Conservation (phyloP, 148 eudicot genomes). For the Silene latifolia region DNA sequence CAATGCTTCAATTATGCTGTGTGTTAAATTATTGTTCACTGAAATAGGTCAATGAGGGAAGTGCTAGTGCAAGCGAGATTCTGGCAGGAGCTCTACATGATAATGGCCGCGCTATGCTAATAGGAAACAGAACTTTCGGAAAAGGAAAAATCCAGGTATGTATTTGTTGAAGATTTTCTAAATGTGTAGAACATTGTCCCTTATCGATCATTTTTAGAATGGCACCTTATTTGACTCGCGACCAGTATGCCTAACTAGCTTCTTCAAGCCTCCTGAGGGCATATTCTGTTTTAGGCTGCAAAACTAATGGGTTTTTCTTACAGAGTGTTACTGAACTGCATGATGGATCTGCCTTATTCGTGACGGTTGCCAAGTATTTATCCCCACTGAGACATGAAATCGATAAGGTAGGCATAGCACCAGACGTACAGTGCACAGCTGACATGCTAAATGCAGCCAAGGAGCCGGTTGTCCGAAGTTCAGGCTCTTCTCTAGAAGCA, state of each 20-base stretch:
- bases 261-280: no score
- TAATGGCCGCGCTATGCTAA: conserved; percentile 84
- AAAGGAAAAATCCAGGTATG: conserved; percentile 94
- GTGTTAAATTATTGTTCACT: background rate
- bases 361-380: conserved; percentile 87
- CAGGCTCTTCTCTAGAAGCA: conserved; percentile 49
- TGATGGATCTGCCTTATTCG: conserved; percentile 89
- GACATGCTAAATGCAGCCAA: conserved; percentile 60
- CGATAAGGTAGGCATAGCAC: conserved; percentile 86
- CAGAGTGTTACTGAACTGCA: conserved; percentile 88
- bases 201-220: no score
- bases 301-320: background rate
- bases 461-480: conserved; percentile 23
- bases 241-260: no score
- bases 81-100: conserved; percentile 94
- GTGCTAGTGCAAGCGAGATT: conserved; percentile 98
- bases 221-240: no score
- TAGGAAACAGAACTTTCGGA: conserved; percentile 86
- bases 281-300: background rate
- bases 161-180: background rate
- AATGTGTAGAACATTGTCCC: no score
- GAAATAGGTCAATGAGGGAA: conserved; percentile 87
- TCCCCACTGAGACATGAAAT: conserved; percentile 87
- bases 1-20: no score
- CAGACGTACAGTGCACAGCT: conserved; percentile 79